Base-by-base conservation (phyloP, 305 asterid genomes). In the Fraxinus platypoda region DNA sequence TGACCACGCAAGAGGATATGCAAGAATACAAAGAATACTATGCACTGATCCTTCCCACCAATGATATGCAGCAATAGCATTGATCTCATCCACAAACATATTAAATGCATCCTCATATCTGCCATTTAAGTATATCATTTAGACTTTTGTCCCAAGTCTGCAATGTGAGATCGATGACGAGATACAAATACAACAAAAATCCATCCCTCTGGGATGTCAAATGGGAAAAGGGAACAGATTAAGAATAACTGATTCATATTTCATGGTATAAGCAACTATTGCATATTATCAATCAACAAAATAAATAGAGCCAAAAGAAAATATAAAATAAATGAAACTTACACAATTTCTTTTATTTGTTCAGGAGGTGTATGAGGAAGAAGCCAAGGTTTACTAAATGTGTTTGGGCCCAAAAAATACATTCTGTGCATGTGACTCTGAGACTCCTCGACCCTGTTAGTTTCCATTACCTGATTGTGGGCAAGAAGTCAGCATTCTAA, bases 31-130 rank as follows among this genome's bases (percentile, higher is more conserved):
- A 37, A 95, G 91, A 85, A 97, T 91, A 88, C 92, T 94, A 82
- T 95, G 92, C 78, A 95, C 91, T 78, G 99, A 90, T 81, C 98
- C 98, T 87, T 97, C 99, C 99, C 98, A 97, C 99, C 99, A 97
- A 81, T 97, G 97, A 88, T 93, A 97, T 75, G 97, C 87, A 46
- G 98, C 97, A 85, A 95, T 92, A 77, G 93, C 91, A 86, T 97
- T 95, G 78, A 95, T 90, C 88, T 97, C 99, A 81, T 95, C 99
- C 82, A 94, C 98, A 83, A 97, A 97, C 28, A 88, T 86, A 82
- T 92, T 95, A 88, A 93, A 97, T 80, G 98, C 95, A 84, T 93
- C 95, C 88, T 95, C 99, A 46, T 93, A 94, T 84, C 99, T 97
- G 93, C 88, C 90, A 87, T 85, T 83, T 74, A 12, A 83, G 54